These are phyloP conservation scores for Chlorella sp. DNA, from an alignment of 139 green algal genomes.

Conservation along the genomic window DNA sequence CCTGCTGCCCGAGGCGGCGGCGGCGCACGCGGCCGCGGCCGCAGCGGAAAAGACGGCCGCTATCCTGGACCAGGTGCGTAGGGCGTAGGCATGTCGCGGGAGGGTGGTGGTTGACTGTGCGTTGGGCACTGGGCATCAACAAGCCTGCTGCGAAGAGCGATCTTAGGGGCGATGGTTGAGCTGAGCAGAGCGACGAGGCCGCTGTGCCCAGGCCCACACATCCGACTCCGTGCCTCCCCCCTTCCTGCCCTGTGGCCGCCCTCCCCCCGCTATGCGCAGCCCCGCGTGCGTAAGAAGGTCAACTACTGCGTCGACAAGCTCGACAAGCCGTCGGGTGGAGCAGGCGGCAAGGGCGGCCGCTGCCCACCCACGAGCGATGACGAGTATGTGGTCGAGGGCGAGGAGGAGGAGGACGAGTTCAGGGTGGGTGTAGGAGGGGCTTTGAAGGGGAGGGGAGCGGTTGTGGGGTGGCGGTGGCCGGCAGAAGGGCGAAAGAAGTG, in stretches of 20 bases:
- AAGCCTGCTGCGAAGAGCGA: neutral
- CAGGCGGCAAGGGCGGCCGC: neutral
- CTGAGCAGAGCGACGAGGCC: neutral
- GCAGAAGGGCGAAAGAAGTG: neutral
- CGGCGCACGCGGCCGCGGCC: conserved; percentile 17
- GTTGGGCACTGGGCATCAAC: neutral
- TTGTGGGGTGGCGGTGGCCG: neutral
- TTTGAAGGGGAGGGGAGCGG: no score
- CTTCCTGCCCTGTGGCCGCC: no score
- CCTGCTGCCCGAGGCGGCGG: conserved; percentile 70
- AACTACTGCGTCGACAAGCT: neutral
- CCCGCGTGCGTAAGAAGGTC: neutral
- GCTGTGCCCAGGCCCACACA: neutral
- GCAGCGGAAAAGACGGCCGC: neutral
- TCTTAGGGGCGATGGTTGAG: neutral
- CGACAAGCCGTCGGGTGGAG: neutral
- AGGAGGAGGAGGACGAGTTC: neutral
- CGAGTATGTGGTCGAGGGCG: neutral
- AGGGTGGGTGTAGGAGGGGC: no score
- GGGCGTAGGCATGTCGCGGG: no score
- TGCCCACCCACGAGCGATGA: conserved; percentile 6
- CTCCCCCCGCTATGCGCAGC: neutral
- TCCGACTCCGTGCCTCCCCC: neutral
- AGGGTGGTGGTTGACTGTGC: neutral
- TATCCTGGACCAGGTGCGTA: neutral